Percentiles rank a stretch among this genome's conserved stretches.
Evolutionary conservation across 805 yeast species (phyloP).

Genomic region (Starmerella vaccinii): DNA sequence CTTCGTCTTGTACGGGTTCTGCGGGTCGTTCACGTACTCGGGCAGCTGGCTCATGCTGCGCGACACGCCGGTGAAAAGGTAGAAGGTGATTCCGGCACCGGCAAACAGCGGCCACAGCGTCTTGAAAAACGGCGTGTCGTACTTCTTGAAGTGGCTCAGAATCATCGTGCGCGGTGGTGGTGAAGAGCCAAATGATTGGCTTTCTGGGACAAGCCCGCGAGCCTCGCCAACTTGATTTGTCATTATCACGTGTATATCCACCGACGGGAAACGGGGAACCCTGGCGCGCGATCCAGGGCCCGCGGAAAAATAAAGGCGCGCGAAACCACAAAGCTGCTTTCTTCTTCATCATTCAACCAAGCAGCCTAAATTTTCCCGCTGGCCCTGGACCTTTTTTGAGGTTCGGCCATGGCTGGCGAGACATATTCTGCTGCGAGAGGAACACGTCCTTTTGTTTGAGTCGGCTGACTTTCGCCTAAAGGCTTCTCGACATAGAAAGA

Average conservation of each 20-base stretch:
- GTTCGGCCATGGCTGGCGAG: constrained; percentile 2
- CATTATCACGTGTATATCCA: background rate
- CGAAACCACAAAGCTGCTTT: too few species aligned
- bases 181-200: background rate
- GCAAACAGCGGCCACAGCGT: constrained; percentile 82
- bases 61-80: constrained; percentile 59
- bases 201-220: background rate
- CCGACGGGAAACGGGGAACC: background rate
- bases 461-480: constrained; percentile 15
- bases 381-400: background rate
- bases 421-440: constrained; percentile 19
- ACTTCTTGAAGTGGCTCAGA: constrained; percentile 29
- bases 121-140: constrained; percentile 48
- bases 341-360: constrained; percentile 11
- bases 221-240: background rate
- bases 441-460: constrained; percentile 22
- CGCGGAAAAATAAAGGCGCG: too few species aligned
- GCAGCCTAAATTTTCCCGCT: constrained; percentile 10
- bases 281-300: too few species aligned
- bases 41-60: constrained; percentile 53
- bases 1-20: constrained; percentile 66
- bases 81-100: constrained; percentile 69
- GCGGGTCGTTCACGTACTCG: constrained; percentile 87
- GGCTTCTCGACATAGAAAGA: constrained; percentile 21
- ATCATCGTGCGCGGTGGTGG: constrained; percentile 1